These are phyloP conservation scores for Monilinia fructicola DNA, from an alignment of 2,329 filamentous ascomycete species.

Conservation along the genomic window DNA sequence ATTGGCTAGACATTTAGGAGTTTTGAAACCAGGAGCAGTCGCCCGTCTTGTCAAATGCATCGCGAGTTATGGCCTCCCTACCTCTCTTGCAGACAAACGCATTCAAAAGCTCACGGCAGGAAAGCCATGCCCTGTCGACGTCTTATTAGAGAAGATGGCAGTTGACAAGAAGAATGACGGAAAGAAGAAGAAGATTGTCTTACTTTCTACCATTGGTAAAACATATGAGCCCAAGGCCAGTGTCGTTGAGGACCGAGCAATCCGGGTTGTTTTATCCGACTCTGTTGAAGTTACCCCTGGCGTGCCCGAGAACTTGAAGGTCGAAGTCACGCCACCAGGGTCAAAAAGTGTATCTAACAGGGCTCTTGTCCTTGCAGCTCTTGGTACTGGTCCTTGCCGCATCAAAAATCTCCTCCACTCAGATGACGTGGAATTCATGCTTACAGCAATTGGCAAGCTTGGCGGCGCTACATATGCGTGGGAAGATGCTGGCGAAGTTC, in stretches of 20 bases:
- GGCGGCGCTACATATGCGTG: slow-evolving; percentile 86
- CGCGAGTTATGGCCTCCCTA: slow-evolving; percentile 87
- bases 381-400: slow-evolving; percentile 80
- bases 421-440: slow-evolving; percentile 96
- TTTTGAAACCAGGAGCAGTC: slow-evolving; percentile 82
- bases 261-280: slow-evolving; percentile 79
- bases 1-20: slow-evolving; percentile 81
- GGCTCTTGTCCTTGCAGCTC: slow-evolving; percentile 87
- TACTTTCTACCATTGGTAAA: slow-evolving; percentile 85
- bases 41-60: slow-evolving; percentile 90
- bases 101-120: slow-evolving; percentile 80
- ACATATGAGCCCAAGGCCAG: slow-evolving; percentile 86
- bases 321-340: slow-evolving; percentile 83
- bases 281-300: slow-evolving; percentile 73
- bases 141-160: slow-evolving; percentile 87
- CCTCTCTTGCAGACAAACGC: slow-evolving; percentile 77
- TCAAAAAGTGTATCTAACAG: slow-evolving; percentile 98
- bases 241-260: slow-evolving; percentile 81
- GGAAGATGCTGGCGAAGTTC: slow-evolving; percentile 90
- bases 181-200: slow-evolving; percentile 90
- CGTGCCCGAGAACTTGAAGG: slow-evolving; percentile 62
- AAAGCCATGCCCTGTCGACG: slow-evolving; percentile 83
- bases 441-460: slow-evolving; percentile 82
- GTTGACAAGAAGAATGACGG: slow-evolving; percentile 99
- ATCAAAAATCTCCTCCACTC: slow-evolving; percentile 94